Evolutionary conservation across 768 basidiomycete genomes (phyloP).

Genomic region (Pulveroboletus sp.): DNA sequence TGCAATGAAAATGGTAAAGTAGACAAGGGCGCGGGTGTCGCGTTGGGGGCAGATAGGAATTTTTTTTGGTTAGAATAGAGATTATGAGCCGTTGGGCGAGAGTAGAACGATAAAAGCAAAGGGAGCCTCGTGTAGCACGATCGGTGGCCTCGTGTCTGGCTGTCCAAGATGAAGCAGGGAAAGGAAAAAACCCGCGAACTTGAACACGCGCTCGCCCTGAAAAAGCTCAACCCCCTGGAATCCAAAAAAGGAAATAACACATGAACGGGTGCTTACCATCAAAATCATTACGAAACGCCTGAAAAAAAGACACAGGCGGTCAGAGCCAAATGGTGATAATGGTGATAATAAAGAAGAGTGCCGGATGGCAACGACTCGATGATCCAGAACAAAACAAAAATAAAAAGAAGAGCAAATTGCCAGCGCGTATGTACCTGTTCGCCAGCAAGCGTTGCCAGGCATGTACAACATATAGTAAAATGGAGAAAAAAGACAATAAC

Average conservation of each 20-base stretch:
- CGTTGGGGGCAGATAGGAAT: conserved; percentile 24
- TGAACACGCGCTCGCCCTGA: conserved; percentile 32
- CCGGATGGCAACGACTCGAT: not conserved
- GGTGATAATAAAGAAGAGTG: not conserved
- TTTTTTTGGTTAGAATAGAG: conserved; percentile 23
- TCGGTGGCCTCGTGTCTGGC: conserved; percentile 47
- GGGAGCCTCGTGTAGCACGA: conserved; percentile 47
- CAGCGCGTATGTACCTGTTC: too few species aligned
- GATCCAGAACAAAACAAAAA: not conserved
- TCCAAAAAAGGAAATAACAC: conserved; percentile 29
- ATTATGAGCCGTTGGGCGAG: conserved; percentile 23
- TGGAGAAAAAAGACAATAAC: conserved; percentile 20
- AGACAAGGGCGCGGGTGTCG: conserved; percentile 31
- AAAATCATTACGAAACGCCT: conserved; percentile 14
- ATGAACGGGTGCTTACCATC: conserved; percentile 26
- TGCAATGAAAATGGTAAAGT: conserved; percentile 25
- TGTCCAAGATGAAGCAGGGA: conserved; percentile 31
- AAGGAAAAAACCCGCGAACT: conserved; percentile 16
- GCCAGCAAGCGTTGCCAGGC: conserved; percentile 25
- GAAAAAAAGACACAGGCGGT: conserved; percentile 1
- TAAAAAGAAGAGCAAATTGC: not conserved
- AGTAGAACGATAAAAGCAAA: conserved; percentile 24
- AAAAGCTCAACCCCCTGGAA: conserved; percentile 30
- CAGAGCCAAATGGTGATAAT: conserved; percentile 15
- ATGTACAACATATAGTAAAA: conserved; percentile 9